Conservation (phyloP, 345 rosid genomes). For the Mangifera indica region DNA sequence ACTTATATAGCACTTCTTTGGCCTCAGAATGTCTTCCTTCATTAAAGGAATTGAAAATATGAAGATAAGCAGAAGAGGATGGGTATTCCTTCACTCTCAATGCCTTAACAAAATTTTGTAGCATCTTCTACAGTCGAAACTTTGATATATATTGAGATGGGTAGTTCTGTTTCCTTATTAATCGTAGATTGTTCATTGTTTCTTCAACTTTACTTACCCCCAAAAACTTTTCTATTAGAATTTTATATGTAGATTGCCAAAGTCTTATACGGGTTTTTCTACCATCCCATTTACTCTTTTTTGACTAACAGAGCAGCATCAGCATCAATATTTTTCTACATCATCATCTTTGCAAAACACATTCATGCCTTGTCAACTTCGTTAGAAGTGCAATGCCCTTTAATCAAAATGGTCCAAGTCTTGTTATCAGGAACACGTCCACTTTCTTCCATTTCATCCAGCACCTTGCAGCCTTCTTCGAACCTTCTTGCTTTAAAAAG, state of each 20-base stretch:
- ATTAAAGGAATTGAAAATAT: constrained; percentile 53
- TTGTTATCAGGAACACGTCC: constrained; percentile 68
- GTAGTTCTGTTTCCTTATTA: constrained; percentile 65
- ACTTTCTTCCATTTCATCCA: constrained; percentile 63
- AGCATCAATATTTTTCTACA: constrained; percentile 41
- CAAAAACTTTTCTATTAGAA: constrained; percentile 63
- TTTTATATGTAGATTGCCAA: constrained; percentile 79
- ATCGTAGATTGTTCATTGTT: constrained; percentile 60
- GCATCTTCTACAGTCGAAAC: constrained; percentile 66
- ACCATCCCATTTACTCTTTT: constrained; percentile 64
- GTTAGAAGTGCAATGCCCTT: constrained; percentile 67
- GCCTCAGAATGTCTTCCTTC: constrained; percentile 86
- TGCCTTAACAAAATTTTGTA: constrained; percentile 58
- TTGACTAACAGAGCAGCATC: constrained; percentile 66
- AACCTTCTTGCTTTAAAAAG: constrained; percentile 74
- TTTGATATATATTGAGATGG: constrained; percentile 67
- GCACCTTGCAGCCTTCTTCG: constrained; percentile 61
- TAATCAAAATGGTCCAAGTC: constrained; percentile 91
- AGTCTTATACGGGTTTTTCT: constrained; percentile 50
- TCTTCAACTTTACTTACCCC: constrained; percentile 65
- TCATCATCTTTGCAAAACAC: constrained; percentile 59
- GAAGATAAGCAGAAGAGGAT: constrained; percentile 47
- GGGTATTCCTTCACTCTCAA: constrained; percentile 63
- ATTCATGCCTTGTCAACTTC: constrained; percentile 59
- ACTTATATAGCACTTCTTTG: constrained; percentile 55